Percentiles rank a stretch among this genome's conserved stretches.
phyloP scores from a whole-genome alignment of 345 rosid species.

The Excoecaria agallocha region DNA sequence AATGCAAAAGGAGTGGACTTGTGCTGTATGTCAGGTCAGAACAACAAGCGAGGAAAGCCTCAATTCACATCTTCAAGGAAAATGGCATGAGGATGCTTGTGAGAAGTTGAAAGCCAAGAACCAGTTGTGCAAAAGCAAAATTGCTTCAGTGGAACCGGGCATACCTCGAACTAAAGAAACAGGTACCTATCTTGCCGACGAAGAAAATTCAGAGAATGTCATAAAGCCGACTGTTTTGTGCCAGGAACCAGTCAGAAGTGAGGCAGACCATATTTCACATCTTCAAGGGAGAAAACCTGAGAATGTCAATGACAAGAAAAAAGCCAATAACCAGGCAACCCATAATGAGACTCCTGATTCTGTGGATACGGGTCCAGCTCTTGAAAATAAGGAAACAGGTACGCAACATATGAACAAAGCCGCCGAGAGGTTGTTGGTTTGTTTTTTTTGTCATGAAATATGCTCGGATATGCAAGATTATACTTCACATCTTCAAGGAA shows the following conservation, averaged over 20 bases:
- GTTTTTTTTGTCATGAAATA: not conserved
- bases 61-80: constrained; percentile 29
- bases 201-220: too few relatives aligned
- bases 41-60: constrained; percentile 7
- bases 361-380: not conserved
- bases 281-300: too few relatives aligned
- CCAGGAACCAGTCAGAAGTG: too few relatives aligned
- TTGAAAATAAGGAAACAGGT: not conserved
- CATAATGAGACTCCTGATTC: not conserved
- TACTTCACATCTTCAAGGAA: constrained; percentile 1
- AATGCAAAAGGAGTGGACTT: constrained; percentile 31
- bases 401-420: not conserved
- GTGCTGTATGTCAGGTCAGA: constrained; percentile 29
- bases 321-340: too few relatives aligned
- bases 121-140: not conserved
- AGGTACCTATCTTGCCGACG: too few relatives aligned
- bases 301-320: too few relatives aligned
- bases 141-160: too few relatives aligned
- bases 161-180: too few relatives aligned
- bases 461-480: not conserved
- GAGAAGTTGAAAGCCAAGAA: constrained; percentile 23
- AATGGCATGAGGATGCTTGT: constrained; percentile 16
- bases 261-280: too few relatives aligned
- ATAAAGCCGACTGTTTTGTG: too few relatives aligned
- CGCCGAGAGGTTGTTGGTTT: not conserved